Evolutionary conservation across 2,329 filamentous ascomycete genomes (phyloP), one percentile per base, ranked within the genome.

Genomic region (Podosphaera leucotricha): DNA sequence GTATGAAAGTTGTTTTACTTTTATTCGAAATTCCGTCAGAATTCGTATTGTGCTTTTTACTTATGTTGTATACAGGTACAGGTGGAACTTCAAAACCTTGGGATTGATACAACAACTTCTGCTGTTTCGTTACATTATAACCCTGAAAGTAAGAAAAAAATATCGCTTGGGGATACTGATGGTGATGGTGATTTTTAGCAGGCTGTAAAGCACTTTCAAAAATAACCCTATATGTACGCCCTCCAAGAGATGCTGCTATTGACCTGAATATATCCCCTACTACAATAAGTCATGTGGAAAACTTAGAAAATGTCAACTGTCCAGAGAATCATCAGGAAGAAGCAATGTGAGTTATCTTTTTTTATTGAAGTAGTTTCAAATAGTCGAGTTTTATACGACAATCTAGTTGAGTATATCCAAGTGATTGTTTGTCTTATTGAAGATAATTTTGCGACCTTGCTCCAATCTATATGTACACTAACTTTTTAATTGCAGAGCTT

Each of bases 191-290:
- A 33, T 43, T 11, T 18, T 15, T 30, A 22, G 16, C 24, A 2
- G 59, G 63, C 46, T 61, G 64, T 36, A 60, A 63, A 33, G 70
- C 84, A 52, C 68, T 70, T 36, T 80, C 81, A 1, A 79, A 75
- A 52, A 63, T 87, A 45, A 77, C 77, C 2, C 72, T 87, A 46
- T 69, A 76, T 47, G 66, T 85, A 10, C 72, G 80, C 51, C 62
- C 79, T 15, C 65, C 67, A 44, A 72, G 80, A 51, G 80, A 78
- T 13, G 66, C 73, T 22, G 71, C 77, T 6, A 65, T 83, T 35
- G 75, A 82, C 58, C 61, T 86, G 28, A 33, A 33, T 13, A 75
- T 33, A n/a, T 4, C 28, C 28, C 15, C 28, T 13, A 11, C 3
- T 33, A 4, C 28, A 33, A 33, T 33, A 13, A 13, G 15, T 33